Evolutionary conservation across 2,329 filamentous ascomycete species (phyloP), one percentile per base, ranked within the genome.

Genomic region (Alternaria consortialis): DNA sequence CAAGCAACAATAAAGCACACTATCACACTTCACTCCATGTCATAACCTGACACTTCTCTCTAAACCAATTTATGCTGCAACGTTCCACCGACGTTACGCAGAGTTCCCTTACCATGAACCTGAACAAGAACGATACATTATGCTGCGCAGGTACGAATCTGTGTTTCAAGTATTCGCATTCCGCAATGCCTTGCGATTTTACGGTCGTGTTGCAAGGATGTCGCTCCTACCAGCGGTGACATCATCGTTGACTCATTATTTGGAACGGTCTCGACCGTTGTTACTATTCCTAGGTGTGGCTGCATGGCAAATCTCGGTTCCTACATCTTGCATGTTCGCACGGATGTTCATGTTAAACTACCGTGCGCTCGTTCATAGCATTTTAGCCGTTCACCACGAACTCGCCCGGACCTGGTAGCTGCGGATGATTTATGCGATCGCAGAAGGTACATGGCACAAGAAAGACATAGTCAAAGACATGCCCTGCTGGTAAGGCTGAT

Each of bases 281-380:
- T n/a, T 23, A 12, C 46, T 48, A 4, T 48, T 36, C 46, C 12
- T 34, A 31, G 31, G 5, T 36, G 17, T 29, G 46, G 31, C 31
- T 48, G 46, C 46, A 48, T 48, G 17, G 12, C 46, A 23, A 48
- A 48, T 39, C 32, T 52, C 48, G 34, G 34, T 39, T 52, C 20
- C 17, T 12, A n/a, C 15, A 1, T 34, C 31, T 51, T 20, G 31
- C 20, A 7, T 51, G 13, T 32, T 36, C 47, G 32, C 47, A 51
- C 20, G 47, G 47, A 51, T 13, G 34, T 52, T 15, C 25, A 52
- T 39, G 23, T 9, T 15, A 52, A 15, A 29, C 43, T 13, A 15
- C 42, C 37, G 20, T 20, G 37, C 37, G 37, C 39, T 40, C 11
- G 17, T 40, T 20, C 17, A 23, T 23, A 8, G 39, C 20, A 40